A percentile compares a stretch with the other conserved stretches of the same genome.
Evolutionary conservation across 1,284 basidiomycete genomes (phyloP).

Genomic region (Xerocomus nothofagi): DNA sequence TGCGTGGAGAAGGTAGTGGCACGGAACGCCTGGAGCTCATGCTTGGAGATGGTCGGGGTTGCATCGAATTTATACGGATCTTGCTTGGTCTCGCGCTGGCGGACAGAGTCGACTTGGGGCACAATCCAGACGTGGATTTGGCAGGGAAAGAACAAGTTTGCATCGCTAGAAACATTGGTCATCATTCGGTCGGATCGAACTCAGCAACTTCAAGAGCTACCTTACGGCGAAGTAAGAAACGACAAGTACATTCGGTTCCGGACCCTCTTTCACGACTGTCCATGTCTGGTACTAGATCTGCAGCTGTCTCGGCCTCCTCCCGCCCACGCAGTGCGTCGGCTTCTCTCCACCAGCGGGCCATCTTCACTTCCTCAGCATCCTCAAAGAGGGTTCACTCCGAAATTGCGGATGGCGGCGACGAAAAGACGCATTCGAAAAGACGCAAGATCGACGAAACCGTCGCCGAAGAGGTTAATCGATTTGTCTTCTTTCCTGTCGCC

Average conservation of each 20-base stretch:
- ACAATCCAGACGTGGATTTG: conserved; percentile 8
- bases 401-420: neutral
- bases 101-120: conserved; percentile 6
- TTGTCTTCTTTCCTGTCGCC: neutral
- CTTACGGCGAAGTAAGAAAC: neutral
- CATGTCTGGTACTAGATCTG: neutral
- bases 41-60: conserved; percentile 8
- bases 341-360: neutral
- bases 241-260: neutral
- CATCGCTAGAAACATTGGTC: neutral
- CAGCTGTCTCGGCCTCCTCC: neutral
- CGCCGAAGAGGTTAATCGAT: neutral
- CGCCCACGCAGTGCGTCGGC: neutral
- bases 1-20: conserved; percentile 20
- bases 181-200: neutral
- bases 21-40: conserved; percentile 12
- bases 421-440: neutral
- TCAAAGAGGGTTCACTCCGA: conserved; percentile 4
- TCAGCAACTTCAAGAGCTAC: neutral
- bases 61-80: conserved; percentile 19
- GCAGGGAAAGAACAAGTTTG: neutral
- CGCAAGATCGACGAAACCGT: neutral
- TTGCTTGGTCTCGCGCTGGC: conserved; percentile 15
- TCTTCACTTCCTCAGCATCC: neutral
- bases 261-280: neutral